Base-by-base conservation (phyloP, 768 basidiomycete genomes). In the Lentinus brumalis region DNA sequence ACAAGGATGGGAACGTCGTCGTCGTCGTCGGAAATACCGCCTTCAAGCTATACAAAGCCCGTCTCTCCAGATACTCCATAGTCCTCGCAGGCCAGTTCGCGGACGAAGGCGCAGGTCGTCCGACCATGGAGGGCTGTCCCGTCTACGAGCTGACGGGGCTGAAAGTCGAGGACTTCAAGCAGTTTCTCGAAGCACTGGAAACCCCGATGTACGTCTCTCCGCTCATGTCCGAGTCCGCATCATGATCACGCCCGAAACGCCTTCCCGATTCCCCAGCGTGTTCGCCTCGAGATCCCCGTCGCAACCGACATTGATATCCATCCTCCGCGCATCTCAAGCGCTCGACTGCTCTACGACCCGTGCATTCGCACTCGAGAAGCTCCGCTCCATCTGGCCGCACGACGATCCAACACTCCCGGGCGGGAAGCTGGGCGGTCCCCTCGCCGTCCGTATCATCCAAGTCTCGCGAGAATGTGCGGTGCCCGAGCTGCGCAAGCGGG, bases 11-110 rank as follows among this genome's bases (percentile, higher is more conserved):
- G 2, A 70, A 70, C 9, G 64, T 76, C 2, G 65, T 77, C 49
- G 50, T 81, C 15, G 69, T 75, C 45, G 59, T 76, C 16, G 62
- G 69, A n/a, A 61, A 67, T 7, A 70, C 66, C 3, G 64, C 71
- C 32, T 78, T 78, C 64, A 70, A 66, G 31, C 61, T 80, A 11
- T 73, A 77, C 21, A 65, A 72, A 11, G 74, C 73, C 44, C 67
- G 66, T 12, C 70, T 80, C 5, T 61, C 66, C 10, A 61, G 53
- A 31, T 59, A 74, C 18, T 75, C 75, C 5, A 54, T 46, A 8
- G 77, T 71, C 65, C 79, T 81, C 50, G 65, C 68, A 2, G 53
- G 65, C 0, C 50, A 69, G 26, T 69, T 73, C 45, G 50, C 55
- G 21, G 59, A 41, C n/a, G 54, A 57, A 31, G 63, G 31, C 18